Base-by-base conservation (phyloP, 1,139 yeast species). In the Taphrina populina region DNA sequence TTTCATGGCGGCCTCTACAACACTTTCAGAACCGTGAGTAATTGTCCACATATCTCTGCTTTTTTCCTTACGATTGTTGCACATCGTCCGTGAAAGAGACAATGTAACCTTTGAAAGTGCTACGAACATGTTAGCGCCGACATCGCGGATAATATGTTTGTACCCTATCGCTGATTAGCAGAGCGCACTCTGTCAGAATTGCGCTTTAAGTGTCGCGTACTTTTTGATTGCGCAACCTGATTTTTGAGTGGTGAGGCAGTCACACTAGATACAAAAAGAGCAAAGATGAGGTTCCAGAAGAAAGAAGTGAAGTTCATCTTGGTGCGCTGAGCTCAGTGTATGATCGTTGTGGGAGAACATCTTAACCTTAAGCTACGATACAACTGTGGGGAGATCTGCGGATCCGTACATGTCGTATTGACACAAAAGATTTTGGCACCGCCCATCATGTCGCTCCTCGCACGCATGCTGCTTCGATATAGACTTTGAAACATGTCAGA, bases 141-240 rank as follows among this genome's bases (percentile, higher is more conserved):
- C n/a, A n/a, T n/a, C n/a, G n/a, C n/a, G n/a, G n/a, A n/a, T n/a
- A n/a, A n/a, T n/a, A n/a, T n/a, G n/a, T n/a, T n/a, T n/a, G n/a
- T n/a, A n/a, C n/a, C n/a, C n/a, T n/a, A n/a, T n/a, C n/a, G n/a
- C n/a, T n/a, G n/a, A n/a, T n/a, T n/a, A n/a, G n/a, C n/a, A n/a
- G n/a, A n/a, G n/a, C 36, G 17, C 2, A n/a, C 19, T n/a, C 40
- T 6, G 24, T 15, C 34, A 13, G 11, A 34, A 43, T 30, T n/a
- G n/a, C n/a, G n/a, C n/a, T n/a, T n/a, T n/a, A n/a, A n/a, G n/a
- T n/a, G n/a, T n/a, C n/a, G n/a, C n/a, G n/a, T n/a, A 41, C 44
- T 32, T 24, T 49, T 37, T 19, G 54, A 29, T 13, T 39, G 54
- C 35, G 54, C 54, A 30, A 49, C 26, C 35, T 49, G 27, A 27